Percentiles rank a stretch among this genome's conserved stretches.
Conservation (phyloP, 169 alveolate genomes). For the Eimeria tenella region DNA sequence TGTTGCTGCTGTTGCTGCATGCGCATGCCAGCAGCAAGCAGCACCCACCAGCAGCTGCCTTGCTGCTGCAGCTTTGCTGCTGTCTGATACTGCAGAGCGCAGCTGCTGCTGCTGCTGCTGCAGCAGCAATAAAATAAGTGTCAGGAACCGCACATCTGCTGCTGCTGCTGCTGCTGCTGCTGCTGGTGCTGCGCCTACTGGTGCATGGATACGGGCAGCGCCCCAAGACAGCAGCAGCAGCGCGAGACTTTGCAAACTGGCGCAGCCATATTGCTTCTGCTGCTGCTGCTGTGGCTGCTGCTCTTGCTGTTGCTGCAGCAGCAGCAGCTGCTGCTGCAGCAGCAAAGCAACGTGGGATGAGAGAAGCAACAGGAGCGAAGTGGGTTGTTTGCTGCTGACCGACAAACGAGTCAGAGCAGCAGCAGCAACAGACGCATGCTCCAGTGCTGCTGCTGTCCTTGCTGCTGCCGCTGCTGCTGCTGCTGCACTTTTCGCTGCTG, state of each 20-base stretch:
- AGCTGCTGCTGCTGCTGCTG: conserved; percentile 63
- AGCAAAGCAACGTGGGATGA: not conserved
- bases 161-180: conserved; percentile 41
- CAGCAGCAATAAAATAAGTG: not conserved
- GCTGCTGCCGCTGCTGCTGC: conserved; percentile 1
- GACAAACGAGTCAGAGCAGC: conserved; percentile 20
- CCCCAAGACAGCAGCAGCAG: conserved; percentile 39
- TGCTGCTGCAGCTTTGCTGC: conserved; percentile 42
- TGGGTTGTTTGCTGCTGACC: not conserved
- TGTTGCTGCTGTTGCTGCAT: not conserved
- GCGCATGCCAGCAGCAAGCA: conserved; percentile 53
- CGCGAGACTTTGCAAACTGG: conserved; percentile 5
- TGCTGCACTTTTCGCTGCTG: not conserved
- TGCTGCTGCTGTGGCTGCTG: conserved; percentile 35
- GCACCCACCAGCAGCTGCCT: conserved; percentile 55
- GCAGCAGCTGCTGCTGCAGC: conserved; percentile 65
- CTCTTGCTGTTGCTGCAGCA: not conserved
- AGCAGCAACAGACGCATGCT: not conserved
- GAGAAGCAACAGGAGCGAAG: not conserved
- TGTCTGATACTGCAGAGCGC: not conserved
- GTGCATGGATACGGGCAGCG: not conserved
- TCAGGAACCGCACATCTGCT: conserved; percentile 26
- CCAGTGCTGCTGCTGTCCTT: conserved; percentile 11
- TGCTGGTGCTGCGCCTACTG: not conserved
- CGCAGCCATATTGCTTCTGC: conserved; percentile 18